Percentiles rank a stretch among this genome's conserved stretches.
These are phyloP conservation scores for Globomyces sp. DNA, from an alignment of 371 early-diverging fungal species.

Conservation along the genomic window DNA sequence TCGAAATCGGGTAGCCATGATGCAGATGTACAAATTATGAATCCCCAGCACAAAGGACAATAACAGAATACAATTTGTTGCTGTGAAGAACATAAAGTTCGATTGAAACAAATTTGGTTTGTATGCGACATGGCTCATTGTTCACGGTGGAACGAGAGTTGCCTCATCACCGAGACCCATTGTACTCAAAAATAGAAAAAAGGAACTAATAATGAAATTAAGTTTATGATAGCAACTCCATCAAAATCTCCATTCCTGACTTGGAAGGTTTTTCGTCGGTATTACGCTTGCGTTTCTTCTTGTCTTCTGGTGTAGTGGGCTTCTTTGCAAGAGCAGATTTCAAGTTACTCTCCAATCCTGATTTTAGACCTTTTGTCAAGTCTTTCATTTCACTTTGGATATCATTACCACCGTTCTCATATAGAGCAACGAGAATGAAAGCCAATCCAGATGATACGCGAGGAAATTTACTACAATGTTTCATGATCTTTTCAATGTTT, in stretches of 20 bases:
- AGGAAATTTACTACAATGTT: constrained; percentile 32
- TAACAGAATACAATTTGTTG: no score
- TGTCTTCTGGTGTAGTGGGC: neutral
- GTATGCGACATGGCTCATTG: no score
- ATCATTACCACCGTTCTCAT: constrained; percentile 25
- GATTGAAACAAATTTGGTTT: no score
- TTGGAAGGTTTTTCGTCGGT: neutral
- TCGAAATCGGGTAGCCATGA: no score
- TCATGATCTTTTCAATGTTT: constrained; percentile 33
- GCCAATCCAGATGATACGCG: constrained; percentile 33
- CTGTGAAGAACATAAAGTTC: no score
- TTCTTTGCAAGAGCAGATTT: neutral
- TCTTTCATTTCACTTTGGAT: constrained; percentile 9
- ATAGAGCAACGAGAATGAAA: constrained; percentile 37
- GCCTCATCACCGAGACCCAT: no score
- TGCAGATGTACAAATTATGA: no score
- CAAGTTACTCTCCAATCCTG: neutral
- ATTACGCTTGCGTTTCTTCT: constrained; percentile 10
- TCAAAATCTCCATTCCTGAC: constrained; percentile 13
- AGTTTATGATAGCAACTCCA: constrained; percentile 10
- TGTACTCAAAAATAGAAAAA: neutral
- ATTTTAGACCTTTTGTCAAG: neutral
- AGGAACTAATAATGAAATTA: neutral
- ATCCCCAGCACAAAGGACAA: no score
- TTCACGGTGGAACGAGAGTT: no score